phyloP scores from a whole-genome alignment of 148 eudicot genomes.

The Oxyria digyna region DNA sequence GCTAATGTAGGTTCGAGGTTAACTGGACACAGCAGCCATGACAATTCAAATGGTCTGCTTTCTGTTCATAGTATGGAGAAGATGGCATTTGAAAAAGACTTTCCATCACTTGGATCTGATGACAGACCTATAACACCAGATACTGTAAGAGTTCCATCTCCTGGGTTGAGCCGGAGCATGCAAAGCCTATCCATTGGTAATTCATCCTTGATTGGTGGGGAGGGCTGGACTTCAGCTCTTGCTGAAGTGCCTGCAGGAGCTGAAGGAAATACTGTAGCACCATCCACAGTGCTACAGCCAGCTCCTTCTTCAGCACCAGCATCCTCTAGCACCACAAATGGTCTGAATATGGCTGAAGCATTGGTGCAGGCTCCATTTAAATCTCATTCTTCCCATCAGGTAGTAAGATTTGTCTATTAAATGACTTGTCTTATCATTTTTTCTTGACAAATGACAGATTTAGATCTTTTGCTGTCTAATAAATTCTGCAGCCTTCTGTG shows the following conservation, averaged over 20 bases:
- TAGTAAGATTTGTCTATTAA: slow-evolving; percentile 11
- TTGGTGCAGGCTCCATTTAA: slow-evolving; percentile 63
- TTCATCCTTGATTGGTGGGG: slow-evolving; percentile 49
- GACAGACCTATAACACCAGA: slow-evolving; percentile 56
- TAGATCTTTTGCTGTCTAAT: not conserved
- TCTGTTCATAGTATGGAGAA: slow-evolving; percentile 30
- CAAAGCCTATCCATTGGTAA: slow-evolving; percentile 48
- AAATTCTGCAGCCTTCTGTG: slow-evolving; percentile 29
- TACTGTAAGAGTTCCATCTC: slow-evolving; percentile 50
- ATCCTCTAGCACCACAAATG: slow-evolving; percentile 23
- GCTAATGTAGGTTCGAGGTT: slow-evolving; percentile 20
- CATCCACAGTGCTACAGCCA: slow-evolving; percentile 21
- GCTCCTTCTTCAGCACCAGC: slow-evolving; percentile 20
- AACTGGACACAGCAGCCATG: slow-evolving; percentile 16
- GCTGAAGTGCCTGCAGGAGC: slow-evolving; percentile 63
- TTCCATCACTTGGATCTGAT: slow-evolving; percentile 58
- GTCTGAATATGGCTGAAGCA: slow-evolving; percentile 84
- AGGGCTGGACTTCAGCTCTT: slow-evolving; percentile 90
- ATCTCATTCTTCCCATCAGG: slow-evolving; percentile 48
- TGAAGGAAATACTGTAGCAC: slow-evolving; percentile 24
- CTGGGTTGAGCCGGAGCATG: slow-evolving; percentile 49
- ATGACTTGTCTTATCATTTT: not conserved
- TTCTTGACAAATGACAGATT: not conserved
- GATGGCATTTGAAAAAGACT: slow-evolving; percentile 61
- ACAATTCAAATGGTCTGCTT: slow-evolving; percentile 26